Evolutionary conservation across 352 stramenopile species (phyloP), one percentile per base, ranked within the genome.

Genomic region (Salisapilia sapeloensis): DNA sequence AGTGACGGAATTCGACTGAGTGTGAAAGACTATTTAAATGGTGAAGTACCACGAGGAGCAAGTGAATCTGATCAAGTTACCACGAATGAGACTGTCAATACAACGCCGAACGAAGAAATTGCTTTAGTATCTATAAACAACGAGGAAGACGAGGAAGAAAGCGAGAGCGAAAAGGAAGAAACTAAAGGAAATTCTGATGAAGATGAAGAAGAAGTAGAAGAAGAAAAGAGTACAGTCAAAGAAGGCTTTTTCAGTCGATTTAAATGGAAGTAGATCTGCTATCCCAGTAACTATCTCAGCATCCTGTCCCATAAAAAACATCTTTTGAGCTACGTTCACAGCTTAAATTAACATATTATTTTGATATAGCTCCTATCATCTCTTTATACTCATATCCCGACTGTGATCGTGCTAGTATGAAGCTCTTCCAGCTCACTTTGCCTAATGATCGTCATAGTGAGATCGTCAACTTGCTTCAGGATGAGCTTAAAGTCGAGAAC

Each of bases 401-500:
- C n/a, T n/a, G n/a, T n/a, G n/a, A n/a, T n/a, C n/a, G n/a, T n/a
- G n/a, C n/a, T n/a, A n/a, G n/a, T n/a, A 87, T 85, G 72, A 87
- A 87, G 69, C 72, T 87, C 44, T 87, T 87, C 61, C 72, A 87
- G 52, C 66, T 87, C 31, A 87, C 72, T 41, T 54, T 87, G 28
- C 72, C 72, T 15, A 85, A 87, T 39, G 69, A 87, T 26, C 67
- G 83, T 50, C 69, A 87, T 29, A 47, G 60, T 48, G 79, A 84
- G 69, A 64, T 86, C 38, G 69, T 87, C 21, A 58, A 67, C 16
- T 64, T 56, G 35, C 53, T 89, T 26, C 74, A 89, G 50, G 74
- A 89, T 50, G 74, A 77, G 28, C 60, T 83, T 16, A 71, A 84
- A 49, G 50, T 89, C 25, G 66, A 79, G 29, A 89, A 85, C 38